Evolutionary conservation across 306 rosid species (phyloP).

Genomic region (Trifolium pratense): DNA sequence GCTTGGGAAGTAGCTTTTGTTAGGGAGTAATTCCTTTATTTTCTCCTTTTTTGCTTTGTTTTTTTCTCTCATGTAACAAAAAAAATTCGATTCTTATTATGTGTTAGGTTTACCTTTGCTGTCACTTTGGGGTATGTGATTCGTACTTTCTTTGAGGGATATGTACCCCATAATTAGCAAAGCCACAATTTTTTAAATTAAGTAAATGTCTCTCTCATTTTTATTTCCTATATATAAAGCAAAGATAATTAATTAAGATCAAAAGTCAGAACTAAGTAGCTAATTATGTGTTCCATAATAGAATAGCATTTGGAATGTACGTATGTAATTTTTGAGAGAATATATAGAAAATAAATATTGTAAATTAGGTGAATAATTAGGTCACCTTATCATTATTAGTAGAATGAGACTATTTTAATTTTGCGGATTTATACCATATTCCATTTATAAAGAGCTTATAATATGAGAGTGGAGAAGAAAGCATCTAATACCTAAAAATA

Average conservation of each 20-base stretch:
- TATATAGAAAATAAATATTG: constrained; percentile 38
- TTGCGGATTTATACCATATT: constrained; percentile 31
- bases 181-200: constrained; percentile 37
- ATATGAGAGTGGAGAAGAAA: constrained; percentile 44
- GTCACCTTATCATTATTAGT: constrained; percentile 36
- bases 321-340: constrained; percentile 37
- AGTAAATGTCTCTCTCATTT: background rate
- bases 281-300: constrained; percentile 9
- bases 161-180: constrained; percentile 50
- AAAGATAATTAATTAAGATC: constrained; percentile 30
- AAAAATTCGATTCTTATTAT: no score
- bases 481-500: constrained; percentile 55
- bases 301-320: constrained; percentile 36
- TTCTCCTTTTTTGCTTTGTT: no score
- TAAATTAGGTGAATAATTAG: constrained; percentile 54
- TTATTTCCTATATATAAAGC: constrained; percentile 37
- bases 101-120: no score
- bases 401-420: constrained; percentile 24
- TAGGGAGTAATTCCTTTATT: no score
- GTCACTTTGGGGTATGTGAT: constrained; percentile 30
- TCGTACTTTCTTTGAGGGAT: constrained; percentile 55
- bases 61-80: no score
- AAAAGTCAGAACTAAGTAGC: constrained; percentile 25
- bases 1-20: no score
- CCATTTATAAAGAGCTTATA: constrained; percentile 36